Conservation (phyloP, 2,329 filamentous ascomycete genomes). For the Aspergillus fructus region DNA sequence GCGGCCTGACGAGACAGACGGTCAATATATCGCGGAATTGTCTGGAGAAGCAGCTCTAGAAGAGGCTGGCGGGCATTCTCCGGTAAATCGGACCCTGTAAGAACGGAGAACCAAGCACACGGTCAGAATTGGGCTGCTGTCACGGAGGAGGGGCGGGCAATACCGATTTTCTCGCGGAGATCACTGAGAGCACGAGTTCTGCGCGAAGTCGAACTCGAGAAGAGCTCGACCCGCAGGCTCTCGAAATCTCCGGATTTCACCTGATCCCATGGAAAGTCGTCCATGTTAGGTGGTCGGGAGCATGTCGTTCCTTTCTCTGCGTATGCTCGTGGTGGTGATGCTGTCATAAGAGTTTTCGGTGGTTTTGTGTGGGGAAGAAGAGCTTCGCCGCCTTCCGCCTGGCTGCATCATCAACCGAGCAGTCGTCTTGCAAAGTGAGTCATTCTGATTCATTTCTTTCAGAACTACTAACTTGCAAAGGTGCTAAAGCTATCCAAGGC, state of each 20-base stretch:
- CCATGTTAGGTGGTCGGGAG: conserved; percentile 39
- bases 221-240: conserved; percentile 39
- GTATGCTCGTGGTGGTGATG: conserved; percentile 25
- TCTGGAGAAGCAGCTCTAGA: conserved; percentile 76
- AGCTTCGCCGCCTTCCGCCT: conserved; percentile 28
- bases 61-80: conserved; percentile 45
- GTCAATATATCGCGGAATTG: conserved; percentile 84
- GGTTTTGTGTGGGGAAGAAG: conserved; percentile 22
- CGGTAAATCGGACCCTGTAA: conserved; percentile 34
- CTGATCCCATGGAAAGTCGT: conserved; percentile 46
- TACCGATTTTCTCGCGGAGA: conserved; percentile 47
- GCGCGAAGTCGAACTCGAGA: conserved; percentile 44
- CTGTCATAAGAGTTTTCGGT: conserved; percentile 43
- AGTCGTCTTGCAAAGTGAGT: not conserved
- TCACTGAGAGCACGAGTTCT: conserved; percentile 43
- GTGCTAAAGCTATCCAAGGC: not conserved
- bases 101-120: not conserved
- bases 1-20: conserved; percentile 79
- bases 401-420: conserved; percentile 14
- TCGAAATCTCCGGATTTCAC: conserved; percentile 43
- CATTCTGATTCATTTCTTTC: conserved; percentile 6
- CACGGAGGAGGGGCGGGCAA: conserved; percentile 10
- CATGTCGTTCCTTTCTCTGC: conserved; percentile 23
- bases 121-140: conserved; percentile 15
- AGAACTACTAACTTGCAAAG: not conserved